Conservation (phyloP, 2,329 filamentous ascomycete species). For the Lecanicillium sp. region DNA sequence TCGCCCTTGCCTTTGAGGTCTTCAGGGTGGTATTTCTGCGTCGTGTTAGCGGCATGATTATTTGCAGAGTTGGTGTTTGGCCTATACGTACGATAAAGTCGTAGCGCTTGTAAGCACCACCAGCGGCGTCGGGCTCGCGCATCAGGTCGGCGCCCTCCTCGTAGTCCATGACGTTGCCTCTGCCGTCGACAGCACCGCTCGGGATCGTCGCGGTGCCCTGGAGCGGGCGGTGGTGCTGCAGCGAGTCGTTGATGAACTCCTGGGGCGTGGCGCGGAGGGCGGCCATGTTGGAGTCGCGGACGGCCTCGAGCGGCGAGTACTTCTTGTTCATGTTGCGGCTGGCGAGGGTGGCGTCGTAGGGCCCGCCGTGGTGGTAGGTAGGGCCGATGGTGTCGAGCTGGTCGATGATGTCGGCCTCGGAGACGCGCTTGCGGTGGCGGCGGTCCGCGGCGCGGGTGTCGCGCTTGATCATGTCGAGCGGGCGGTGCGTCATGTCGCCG, state of each 20-base stretch:
- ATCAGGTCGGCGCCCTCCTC: conserved; percentile 83
- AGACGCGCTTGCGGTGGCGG: conserved; percentile 57
- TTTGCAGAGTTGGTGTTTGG: background rate
- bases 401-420: conserved; percentile 75
- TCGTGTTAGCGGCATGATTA: conserved; percentile 14
- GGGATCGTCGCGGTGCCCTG: conserved; percentile 76
- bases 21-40: conserved; percentile 61
- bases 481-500: conserved; percentile 58
- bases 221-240: conserved; percentile 68
- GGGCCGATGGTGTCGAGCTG: conserved; percentile 63
- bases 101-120: conserved; percentile 74
- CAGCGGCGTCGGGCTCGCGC: conserved; percentile 60
- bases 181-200: conserved; percentile 60
- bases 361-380: conserved; percentile 82
- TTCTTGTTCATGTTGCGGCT: conserved; percentile 61
- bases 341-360: conserved; percentile 76
- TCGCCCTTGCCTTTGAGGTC: conserved; percentile 82
- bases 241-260: conserved; percentile 69
- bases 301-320: conserved; percentile 69
- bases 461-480: conserved; percentile 59
- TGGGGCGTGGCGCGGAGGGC: conserved; percentile 74
- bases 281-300: conserved; percentile 65
- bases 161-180: conserved; percentile 69
- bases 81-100: conserved; percentile 61
- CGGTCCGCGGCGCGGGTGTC: conserved; percentile 62